phyloP scores from a whole-genome alignment of 2,329 filamentous ascomycete species.

The Botryosphaeria dothidea region DNA sequence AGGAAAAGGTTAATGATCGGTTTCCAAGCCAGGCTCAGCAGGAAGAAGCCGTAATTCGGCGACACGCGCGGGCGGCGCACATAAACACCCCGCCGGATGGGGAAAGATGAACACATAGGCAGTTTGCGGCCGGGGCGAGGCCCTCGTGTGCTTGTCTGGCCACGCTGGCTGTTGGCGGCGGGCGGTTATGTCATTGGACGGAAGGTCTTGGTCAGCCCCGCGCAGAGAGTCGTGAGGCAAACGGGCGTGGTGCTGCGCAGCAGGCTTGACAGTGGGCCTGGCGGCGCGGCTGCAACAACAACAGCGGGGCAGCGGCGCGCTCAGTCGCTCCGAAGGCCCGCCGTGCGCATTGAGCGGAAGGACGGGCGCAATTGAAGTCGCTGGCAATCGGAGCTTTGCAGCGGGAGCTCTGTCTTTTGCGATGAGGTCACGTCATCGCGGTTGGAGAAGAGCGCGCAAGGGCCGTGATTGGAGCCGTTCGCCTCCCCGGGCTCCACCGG shows the following conservation, averaged over 20 bases:
- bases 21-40: not conserved
- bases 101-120: not conserved
- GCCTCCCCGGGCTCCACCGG: constrained; percentile 11
- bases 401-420: not conserved
- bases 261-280: not conserved
- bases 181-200: constrained; percentile 14
- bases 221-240: constrained; percentile 1
- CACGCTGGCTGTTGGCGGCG: not conserved
- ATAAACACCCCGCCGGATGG: not conserved
- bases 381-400: constrained; percentile 7
- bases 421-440: constrained; percentile 12
- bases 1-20: not conserved
- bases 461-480: constrained; percentile 4
- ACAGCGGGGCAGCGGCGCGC: not conserved
- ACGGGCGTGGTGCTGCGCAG: not conserved
- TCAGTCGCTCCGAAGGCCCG: not conserved
- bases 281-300: not conserved
- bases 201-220: constrained; percentile 10
- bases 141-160: constrained; percentile 6
- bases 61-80: not conserved
- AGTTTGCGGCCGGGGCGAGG: not conserved
- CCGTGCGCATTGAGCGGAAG: not conserved
- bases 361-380: not conserved
- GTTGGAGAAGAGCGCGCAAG: not conserved
- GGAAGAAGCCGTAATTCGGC: constrained; percentile 1